Evolutionary conservation across 371 early-diverging fungal species (phyloP).

Genomic region (Mucor indicus): DNA sequence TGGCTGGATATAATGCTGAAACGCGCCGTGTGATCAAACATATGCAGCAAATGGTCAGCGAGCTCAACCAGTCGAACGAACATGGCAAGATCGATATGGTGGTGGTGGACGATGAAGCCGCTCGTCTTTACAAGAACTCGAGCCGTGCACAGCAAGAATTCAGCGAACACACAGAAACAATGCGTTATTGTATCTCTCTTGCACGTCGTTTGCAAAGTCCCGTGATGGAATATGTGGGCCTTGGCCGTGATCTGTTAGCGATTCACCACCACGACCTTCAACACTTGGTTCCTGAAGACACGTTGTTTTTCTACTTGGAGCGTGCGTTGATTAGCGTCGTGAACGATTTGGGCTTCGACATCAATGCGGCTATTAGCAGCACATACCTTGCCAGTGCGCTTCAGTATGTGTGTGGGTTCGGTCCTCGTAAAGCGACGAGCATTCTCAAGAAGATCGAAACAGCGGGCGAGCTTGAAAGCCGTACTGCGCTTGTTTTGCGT

Average conservation of each 20-base stretch:
- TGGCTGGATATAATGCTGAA: conserved; percentile 76
- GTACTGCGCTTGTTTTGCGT: conserved; percentile 73
- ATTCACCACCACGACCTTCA: conserved; percentile 79
- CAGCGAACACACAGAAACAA: conserved; percentile 58
- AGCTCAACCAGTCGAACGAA: conserved; percentile 42
- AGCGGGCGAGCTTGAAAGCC: conserved; percentile 51
- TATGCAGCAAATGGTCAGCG: conserved; percentile 56
- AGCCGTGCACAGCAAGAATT: conserved; percentile 75
- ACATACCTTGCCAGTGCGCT: conserved; percentile 72
- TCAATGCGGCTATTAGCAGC: conserved; percentile 73
- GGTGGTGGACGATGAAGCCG: conserved; percentile 84
- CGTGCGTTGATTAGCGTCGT: conserved; percentile 89
- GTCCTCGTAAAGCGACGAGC: conserved; percentile 88
- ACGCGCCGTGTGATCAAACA: conserved; percentile 73
- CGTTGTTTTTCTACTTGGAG: conserved; percentile 65
- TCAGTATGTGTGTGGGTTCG: conserved; percentile 92
- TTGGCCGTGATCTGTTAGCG: conserved; percentile 71
- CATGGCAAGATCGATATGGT: conserved; percentile 36
- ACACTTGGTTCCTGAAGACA: conserved; percentile 68
- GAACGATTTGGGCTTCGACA: conserved; percentile 84
- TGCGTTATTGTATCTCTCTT: conserved; percentile 87
- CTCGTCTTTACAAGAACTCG: conserved; percentile 81
- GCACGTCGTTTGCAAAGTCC: conserved; percentile 88
- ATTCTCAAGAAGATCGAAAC: conserved; percentile 59
- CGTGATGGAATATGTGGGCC: conserved; percentile 76